Evolutionary conservation across 306 rosid genomes (phyloP).

Genomic region (Hippophae rhamnoides): DNA sequence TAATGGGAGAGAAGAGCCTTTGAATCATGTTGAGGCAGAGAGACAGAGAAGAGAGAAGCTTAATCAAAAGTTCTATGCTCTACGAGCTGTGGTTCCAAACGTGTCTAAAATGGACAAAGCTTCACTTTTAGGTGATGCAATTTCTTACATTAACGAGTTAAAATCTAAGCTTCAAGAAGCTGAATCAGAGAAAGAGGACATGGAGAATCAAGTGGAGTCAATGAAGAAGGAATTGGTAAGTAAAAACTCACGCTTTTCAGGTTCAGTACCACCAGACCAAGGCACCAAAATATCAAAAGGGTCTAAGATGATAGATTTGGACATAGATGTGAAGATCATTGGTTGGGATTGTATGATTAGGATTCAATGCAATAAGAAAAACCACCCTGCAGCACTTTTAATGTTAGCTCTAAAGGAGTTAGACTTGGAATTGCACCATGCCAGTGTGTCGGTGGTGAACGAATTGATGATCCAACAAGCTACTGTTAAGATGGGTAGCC

Average conservation of each 20-base stretch:
- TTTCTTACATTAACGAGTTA: slow-evolving; percentile 73
- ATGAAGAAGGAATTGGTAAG: slow-evolving; percentile 38
- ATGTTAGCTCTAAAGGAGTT: slow-evolving; percentile 85
- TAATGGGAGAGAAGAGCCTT: slow-evolving; percentile 86
- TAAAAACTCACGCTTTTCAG: slow-evolving; percentile 23
- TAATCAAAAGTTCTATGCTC: slow-evolving; percentile 86
- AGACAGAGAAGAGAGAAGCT: slow-evolving; percentile 88
- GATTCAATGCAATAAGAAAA: slow-evolving; percentile 72
- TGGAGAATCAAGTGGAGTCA: slow-evolving; percentile 52
- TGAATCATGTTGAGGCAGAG: slow-evolving; percentile 94
- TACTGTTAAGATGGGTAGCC: slow-evolving; percentile 80
- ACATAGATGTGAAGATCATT: slow-evolving; percentile 79
- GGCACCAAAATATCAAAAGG: slow-evolving; percentile 15
- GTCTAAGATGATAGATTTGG: slow-evolving; percentile 38
- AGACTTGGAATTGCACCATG: slow-evolving; percentile 83
- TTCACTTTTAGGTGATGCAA: slow-evolving; percentile 80
- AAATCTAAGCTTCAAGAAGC: slow-evolving; percentile 49
- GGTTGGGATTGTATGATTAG: slow-evolving; percentile 96
- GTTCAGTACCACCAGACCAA: slow-evolving; percentile 21
- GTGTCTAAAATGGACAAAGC: slow-evolving; percentile 99
- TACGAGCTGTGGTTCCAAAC: slow-evolving; percentile 87
- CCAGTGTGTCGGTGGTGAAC: slow-evolving; percentile 81
- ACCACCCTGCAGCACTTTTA: slow-evolving; percentile 79
- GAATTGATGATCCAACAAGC: slow-evolving; percentile 96
- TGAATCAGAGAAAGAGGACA: slow-evolving; percentile 55